A percentile compares a stretch with the other conserved stretches of the same genome.
Conservation (phyloP, 2,329 filamentous ascomycete genomes). For the Byssothecium circinans region DNA sequence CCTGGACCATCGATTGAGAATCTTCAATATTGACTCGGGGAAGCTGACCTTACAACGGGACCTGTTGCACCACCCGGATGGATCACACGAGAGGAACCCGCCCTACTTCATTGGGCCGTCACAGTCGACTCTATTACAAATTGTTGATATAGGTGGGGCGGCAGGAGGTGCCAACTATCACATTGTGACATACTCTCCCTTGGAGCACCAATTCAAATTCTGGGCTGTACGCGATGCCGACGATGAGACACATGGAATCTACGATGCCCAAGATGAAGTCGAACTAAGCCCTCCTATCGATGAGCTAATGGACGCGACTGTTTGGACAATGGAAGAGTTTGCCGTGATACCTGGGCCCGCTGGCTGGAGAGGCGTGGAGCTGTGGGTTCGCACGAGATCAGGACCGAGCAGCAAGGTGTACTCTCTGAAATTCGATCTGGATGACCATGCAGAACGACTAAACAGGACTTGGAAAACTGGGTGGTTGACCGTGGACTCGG, state of each 20-base stretch:
- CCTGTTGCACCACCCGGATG: slow-evolving; percentile 64
- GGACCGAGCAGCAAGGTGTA: slow-evolving; percentile 62
- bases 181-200: slow-evolving; percentile 83
- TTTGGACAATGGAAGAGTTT: slow-evolving; percentile 55
- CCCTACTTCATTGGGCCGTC: slow-evolving; percentile 78
- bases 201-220: slow-evolving; percentile 92
- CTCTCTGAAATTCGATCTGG: slow-evolving; percentile 73
- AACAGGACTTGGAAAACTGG: slow-evolving; percentile 64
- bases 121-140: slow-evolving; percentile 73
- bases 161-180: slow-evolving; percentile 55
- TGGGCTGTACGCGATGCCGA: slow-evolving; percentile 74
- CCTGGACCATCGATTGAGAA: slow-evolving; percentile 82
- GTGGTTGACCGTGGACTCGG: slow-evolving; percentile 51
- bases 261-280: slow-evolving; percentile 68
- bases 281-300: slow-evolving; percentile 65
- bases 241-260: slow-evolving; percentile 60
- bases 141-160: slow-evolving; percentile 62
- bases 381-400: slow-evolving; percentile 59
- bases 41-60: slow-evolving; percentile 77
- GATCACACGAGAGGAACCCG: slow-evolving; percentile 66
- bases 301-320: slow-evolving; percentile 53
- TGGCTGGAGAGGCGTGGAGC: slow-evolving; percentile 44
- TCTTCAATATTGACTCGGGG: slow-evolving; percentile 86
- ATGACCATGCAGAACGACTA: slow-evolving; percentile 65
- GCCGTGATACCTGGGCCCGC: slow-evolving; percentile 41